Conservation (phyloP, 768 basidiomycete genomes). For the Phaeotremella fagi region DNA sequence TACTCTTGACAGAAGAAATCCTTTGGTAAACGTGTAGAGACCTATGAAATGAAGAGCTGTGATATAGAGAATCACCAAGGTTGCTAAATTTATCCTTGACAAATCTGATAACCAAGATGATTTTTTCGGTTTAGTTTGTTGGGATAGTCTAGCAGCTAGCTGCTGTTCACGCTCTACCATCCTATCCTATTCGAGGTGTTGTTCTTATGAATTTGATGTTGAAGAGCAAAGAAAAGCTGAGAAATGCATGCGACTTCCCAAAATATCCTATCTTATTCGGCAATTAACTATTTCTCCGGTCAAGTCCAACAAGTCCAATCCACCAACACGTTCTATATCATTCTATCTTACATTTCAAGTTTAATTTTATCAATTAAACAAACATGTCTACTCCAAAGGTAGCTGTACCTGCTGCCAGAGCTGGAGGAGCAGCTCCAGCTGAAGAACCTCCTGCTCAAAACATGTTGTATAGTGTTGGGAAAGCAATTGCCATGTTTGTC, state of each 20-base stretch:
- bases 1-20: conserved; percentile 79
- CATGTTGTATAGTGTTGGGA: conserved; percentile 8
- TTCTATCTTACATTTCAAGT: background rate
- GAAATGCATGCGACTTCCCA: background rate
- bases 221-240: too few relatives aligned
- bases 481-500: conserved; percentile 29
- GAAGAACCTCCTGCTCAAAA: conserved; percentile 5
- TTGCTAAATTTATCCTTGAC: conserved; percentile 37
- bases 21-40: conserved; percentile 83
- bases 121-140: background rate
- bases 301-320: background rate
- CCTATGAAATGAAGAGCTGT: conserved; percentile 66
- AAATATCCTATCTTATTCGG: too few relatives aligned
- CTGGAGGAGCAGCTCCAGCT: conserved; percentile 6
- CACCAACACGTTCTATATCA: background rate
- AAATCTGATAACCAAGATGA: conserved; percentile 18
- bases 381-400: conserved; percentile 8
- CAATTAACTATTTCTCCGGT: too few relatives aligned
- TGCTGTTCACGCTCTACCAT: background rate
- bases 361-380: too few relatives aligned
- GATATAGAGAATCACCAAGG: conserved; percentile 49
- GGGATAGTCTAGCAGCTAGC: conserved; percentile 1
- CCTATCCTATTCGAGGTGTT: too few relatives aligned
- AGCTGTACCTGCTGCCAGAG: conserved; percentile 2
- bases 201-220: too few relatives aligned